A percentile compares a stretch with the other conserved stretches of the same genome.
phyloP scores from a whole-genome alignment of 2,329 filamentous ascomycete genomes.

The Monosporascus sp. region DNA sequence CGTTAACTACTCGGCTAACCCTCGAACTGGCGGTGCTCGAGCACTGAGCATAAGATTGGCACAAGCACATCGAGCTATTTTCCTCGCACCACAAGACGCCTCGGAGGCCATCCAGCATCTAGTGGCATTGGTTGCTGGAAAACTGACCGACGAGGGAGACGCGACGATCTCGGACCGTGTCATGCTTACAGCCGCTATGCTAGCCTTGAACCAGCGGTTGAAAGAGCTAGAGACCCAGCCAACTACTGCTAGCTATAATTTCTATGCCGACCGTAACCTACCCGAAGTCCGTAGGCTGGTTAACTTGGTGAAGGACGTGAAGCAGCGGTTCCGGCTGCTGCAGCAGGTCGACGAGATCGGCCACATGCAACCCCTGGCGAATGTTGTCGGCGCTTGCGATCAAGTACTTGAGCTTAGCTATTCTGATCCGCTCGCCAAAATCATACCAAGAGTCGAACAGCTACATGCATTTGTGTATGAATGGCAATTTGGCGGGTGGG shows the following conservation, averaged over 20 bases:
- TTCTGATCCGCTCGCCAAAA: slow-evolving; percentile 76
- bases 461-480: slow-evolving; percentile 81
- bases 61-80: slow-evolving; percentile 51
- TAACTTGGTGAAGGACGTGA: slow-evolving; percentile 61
- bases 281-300: slow-evolving; percentile 70
- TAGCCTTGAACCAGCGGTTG: slow-evolving; percentile 59
- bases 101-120: slow-evolving; percentile 37
- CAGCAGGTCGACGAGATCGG: slow-evolving; percentile 59
- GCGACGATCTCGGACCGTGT: slow-evolving; percentile 39
- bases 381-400: slow-evolving; percentile 71
- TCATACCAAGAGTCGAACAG: slow-evolving; percentile 82
- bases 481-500: slow-evolving; percentile 85
- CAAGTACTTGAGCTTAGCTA: slow-evolving; percentile 71
- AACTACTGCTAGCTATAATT: slow-evolving; percentile 62
- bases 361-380: slow-evolving; percentile 69
- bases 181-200: slow-evolving; percentile 60
- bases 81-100: slow-evolving; percentile 37
- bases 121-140: slow-evolving; percentile 38
- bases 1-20: slow-evolving; percentile 25
- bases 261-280: slow-evolving; percentile 80
- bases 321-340: slow-evolving; percentile 67
- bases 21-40: slow-evolving; percentile 40
- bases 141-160: slow-evolving; percentile 25
- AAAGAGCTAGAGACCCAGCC: slow-evolving; percentile 35
- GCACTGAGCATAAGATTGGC: slow-evolving; percentile 55